Base-by-base conservation (phyloP, 495 filamentous ascomycete species). In the Neurospora terricola region DNA sequence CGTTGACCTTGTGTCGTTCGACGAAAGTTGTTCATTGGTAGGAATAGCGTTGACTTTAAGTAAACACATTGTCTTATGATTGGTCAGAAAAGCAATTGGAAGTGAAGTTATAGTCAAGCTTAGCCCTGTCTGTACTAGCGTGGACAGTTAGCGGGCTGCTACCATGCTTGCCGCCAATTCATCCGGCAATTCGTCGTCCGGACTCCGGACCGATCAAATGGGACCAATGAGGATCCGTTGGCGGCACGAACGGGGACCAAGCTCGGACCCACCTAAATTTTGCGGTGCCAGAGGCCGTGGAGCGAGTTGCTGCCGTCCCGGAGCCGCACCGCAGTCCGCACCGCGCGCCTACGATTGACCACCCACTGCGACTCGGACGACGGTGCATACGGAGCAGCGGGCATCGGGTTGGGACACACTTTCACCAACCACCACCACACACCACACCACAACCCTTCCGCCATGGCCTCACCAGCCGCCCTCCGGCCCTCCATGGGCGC, bases 401-500 rank as follows among this genome's bases (percentile, higher is more conserved):
- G 38, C 54, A 62, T 62, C 12, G 54, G 54, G 54, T 30, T 30
- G 30, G 45, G 21, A 37, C 72, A 9, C 42, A 34, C 34, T 21
- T 54, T 5, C 37, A n/a, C 36, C 11, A 59, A 68, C 42, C 37
- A 30, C 38, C 8, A 59, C 43, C 40, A 36, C 37, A 34, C 42
- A 30, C 21, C n/a, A 27, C 23, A 62, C 23, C 39, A 39, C 23
- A 40, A 8, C 12, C 38, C 38, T 18, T 23, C 66, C 42, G 48
- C 69, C 11, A 87, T 87, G 85, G 83, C 84, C 71, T 80, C 80
- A 70, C 77, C 83, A 70, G 78, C 76, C 70, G 76, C 81, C n/a
- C 72, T 86, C 48, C 82, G 85, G 76, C 85, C 84, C 75, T 77
- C 81, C 36, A 80, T 85, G 77, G 81, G 80, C 73, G 76, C 75